Evolutionary conservation across 1,284 basidiomycete genomes (phyloP), one percentile per base, ranked within the genome.

Genomic region (Fomitopsis schrenkii): DNA sequence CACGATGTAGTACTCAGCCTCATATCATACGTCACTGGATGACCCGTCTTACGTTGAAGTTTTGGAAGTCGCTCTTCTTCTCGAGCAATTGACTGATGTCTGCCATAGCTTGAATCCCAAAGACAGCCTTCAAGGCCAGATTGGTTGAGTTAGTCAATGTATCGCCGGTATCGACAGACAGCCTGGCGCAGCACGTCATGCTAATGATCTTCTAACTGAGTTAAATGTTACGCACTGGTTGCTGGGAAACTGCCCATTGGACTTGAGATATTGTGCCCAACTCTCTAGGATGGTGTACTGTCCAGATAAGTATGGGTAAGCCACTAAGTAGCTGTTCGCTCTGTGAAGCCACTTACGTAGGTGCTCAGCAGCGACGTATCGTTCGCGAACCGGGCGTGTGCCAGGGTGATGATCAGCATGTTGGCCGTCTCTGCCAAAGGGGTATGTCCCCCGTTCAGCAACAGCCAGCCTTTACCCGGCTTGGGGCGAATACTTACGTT

Each of bases 391-490:
- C 86, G 82, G 1, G 85, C 84, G 69, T 88, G 87, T 59, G 84
- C 86, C 59, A 88, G 72, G 8, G 83, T 75, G 86, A 90, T 88
- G 69, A 91, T 88, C 19, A 91, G 72, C 87, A 89, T 88, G 66
- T 89, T 89, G 9, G 86, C 85, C 53, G 84, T 81, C 69, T 89
- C 86, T 87, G 45, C 15, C 45, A 35, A 26, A 6, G 50, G 30
- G 30, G 30, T 8, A 33, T 8, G 30, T 33, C 8, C 30, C 30
- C 4, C 30, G 30, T 33, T 33, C 2, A 33, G 30, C 30, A 33
- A 33, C 30, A 33, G 8, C 30, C 30, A 33, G 8, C 8, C 30
- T 33, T 33, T 8, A 33, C 30, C 17, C 52, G 36, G n/a, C 35
- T 5, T 10, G 10, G n/a, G 7, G 17, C 12, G 19, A 5, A 26